A percentile compares a stretch with the other conserved stretches of the same genome.
phyloP scores from a whole-genome alignment of 768 basidiomycete species.

The Suillus variegatus region DNA sequence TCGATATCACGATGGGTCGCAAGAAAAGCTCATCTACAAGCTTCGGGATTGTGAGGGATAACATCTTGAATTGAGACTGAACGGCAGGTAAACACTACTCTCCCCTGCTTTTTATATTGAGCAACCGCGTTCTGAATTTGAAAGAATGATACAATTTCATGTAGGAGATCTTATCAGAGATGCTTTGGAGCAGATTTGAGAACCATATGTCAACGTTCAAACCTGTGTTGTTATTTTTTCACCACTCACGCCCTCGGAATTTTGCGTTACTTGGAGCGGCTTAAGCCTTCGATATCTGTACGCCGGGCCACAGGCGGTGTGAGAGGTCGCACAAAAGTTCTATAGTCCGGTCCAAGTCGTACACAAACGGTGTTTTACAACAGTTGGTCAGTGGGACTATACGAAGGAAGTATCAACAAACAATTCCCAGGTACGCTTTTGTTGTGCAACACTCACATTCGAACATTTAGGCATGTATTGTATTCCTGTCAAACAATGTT shows the following conservation, averaged over 20 bases:
- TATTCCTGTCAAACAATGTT: neutral
- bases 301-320: neutral
- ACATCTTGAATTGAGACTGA: neutral
- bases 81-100: neutral
- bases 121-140: neutral
- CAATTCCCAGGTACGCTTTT: neutral
- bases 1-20: neutral
- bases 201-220: neutral
- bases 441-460: neutral
- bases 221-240: neutral
- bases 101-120: neutral
- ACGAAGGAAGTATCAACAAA: neutral
- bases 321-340: neutral
- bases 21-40: neutral
- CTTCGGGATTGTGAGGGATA: neutral
- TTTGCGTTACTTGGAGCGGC: neutral
- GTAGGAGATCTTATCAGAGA: neutral
- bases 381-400: neutral
- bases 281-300: neutral
- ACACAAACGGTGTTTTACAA: neutral
- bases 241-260: neutral
- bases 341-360: neutral
- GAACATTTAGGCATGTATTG: neutral
- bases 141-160: neutral
- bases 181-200: neutral